phyloP scores from a whole-genome alignment of 176 grass and related monocot species.

The Bothriochloa decipiens region DNA sequence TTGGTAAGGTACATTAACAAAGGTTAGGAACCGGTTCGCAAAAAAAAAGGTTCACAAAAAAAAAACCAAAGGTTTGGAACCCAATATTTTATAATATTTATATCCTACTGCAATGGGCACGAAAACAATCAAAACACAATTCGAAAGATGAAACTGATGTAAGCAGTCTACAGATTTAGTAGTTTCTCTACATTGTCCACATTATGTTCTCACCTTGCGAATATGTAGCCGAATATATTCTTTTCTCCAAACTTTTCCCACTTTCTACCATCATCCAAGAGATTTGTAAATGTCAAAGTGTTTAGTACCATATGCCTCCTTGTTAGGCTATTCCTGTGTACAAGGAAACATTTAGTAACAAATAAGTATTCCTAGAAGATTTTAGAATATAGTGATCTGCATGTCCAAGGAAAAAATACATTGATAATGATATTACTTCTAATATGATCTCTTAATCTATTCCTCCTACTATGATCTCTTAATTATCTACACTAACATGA shows the following conservation, averaged over 20 bases:
- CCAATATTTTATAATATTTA: not conserved
- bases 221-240: slow-evolving; percentile 2
- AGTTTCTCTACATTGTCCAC: not conserved
- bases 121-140: not conserved
- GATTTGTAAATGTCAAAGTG: not conserved
- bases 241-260: not conserved
- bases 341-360: not conserved
- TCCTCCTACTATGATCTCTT: not conserved
- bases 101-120: not conserved
- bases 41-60: too few relatives aligned
- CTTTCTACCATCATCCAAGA: not conserved
- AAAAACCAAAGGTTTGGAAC: not conserved
- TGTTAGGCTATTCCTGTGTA: not conserved
- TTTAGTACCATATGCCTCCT: not conserved
- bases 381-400: not conserved
- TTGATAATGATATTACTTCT: not conserved
- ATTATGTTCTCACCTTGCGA: not conserved
- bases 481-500: not conserved
- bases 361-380: not conserved
- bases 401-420: not conserved
- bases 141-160: not conserved
- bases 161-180: not conserved
- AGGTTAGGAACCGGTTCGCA: too few relatives aligned
- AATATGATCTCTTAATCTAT: not conserved
- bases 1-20: not conserved